Evolutionary conservation across 2,329 filamentous ascomycete species (phyloP), one percentile per base, ranked within the genome.

Genomic region (Colletotrichum tropicale): DNA sequence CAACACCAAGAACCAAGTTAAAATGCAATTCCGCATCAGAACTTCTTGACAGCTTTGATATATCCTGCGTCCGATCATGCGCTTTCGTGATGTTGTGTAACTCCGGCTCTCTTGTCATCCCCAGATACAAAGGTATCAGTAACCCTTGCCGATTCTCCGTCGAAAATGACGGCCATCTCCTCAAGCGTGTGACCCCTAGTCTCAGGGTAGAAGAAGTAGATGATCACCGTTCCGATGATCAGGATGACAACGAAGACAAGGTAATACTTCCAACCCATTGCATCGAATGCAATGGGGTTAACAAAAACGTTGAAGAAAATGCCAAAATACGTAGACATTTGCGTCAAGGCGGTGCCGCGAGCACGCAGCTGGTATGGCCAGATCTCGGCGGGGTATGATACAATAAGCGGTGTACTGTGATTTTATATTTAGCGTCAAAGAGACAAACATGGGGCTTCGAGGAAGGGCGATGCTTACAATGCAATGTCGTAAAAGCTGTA

Each of bases 201-300:
- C 55, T 80, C 79, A 2, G 77, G 78, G 68, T 83, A 85, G 77
- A 80, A 83, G 79, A 83, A 83, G 70, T 78, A 85, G 24, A 85
- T 83, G 38, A 83, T 77, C 8, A 78, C 66, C 3, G 84, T 67
- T 43, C 56, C 71, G 34, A 71, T n/a, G 3, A 76, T 77, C 18
- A 84, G 73, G 0, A 81, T 79, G 0, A 81, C 84, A n/a, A 86
- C 84, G 77, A 86, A 87, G 5, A 88, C 84, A 10, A 87, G 84
- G 69, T 87, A 88, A 70, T 86, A 87, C 71, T 83, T 86, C 86
- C 86, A 88, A 0, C 77, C 78, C 32, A 87, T 85, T 1, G 80
- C 80, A 0, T 85, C 83, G 67, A 88, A 81, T 0, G 84, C 86
- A 6, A 88, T 85, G 0, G 86, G 86, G n/a, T 88, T 88, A 4